Percentiles rank a stretch among this genome's conserved stretches.
Evolutionary conservation across 371 early-diverging fungal species (phyloP).

Genomic region (Mucor saturninus): DNA sequence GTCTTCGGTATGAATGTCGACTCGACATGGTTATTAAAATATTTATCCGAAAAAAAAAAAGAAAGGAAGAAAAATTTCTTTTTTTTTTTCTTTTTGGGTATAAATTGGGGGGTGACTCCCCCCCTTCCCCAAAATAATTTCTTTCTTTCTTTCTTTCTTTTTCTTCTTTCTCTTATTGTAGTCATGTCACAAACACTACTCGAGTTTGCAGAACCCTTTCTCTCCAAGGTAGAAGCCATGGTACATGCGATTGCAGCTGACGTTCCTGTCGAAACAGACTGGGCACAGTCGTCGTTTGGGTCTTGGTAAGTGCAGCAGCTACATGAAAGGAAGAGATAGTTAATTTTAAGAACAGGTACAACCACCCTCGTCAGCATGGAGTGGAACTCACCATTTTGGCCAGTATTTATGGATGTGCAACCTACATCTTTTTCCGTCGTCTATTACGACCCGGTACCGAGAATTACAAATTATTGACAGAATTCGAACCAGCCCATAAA

Average conservation of each 20-base stretch:
- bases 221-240: conserved; percentile 38
- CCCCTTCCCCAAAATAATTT: not conserved
- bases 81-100: not conserved
- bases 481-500: conserved; percentile 33
- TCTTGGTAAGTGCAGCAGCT: conserved; percentile 52
- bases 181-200: conserved; percentile 13
- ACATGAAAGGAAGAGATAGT: not conserved
- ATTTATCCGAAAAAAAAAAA: not conserved
- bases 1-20: conserved; percentile 14
- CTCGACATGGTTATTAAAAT: not conserved
- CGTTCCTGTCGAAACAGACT: conserved; percentile 62
- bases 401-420: conserved; percentile 42
- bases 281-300: conserved; percentile 58
- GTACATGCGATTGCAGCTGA: conserved; percentile 53
- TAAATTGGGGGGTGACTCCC: not conserved
- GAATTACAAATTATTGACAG: conserved; percentile 38
- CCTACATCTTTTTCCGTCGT: conserved; percentile 48
- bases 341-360: conserved; percentile 46
- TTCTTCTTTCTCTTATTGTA: conserved; percentile 2
- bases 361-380: conserved; percentile 65
- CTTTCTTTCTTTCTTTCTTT: conserved; percentile 3
- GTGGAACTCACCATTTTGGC: conserved; percentile 60
- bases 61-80: not conserved
- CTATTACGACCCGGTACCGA: conserved; percentile 50
- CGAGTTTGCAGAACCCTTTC: conserved; percentile 32